phyloP scores from a whole-genome alignment of 2,329 filamentous ascomycete genomes.

The Fusarium sp. region DNA sequence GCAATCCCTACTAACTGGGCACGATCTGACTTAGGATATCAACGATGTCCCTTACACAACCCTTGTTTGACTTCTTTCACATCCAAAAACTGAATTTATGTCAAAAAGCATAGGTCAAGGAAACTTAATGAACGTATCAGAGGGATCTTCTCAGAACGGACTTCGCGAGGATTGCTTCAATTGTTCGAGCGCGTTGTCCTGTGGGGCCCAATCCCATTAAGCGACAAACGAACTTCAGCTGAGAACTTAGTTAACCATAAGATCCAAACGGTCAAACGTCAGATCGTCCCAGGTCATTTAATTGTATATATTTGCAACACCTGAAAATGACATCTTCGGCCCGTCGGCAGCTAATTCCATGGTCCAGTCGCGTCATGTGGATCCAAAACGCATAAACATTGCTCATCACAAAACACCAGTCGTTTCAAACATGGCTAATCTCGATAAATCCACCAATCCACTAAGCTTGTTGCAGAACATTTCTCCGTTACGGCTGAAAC shows the following conservation, averaged over 20 bases:
- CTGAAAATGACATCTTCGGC: not conserved
- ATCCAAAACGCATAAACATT: not conserved
- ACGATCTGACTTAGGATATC: too few relatives aligned
- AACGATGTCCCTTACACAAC: too few relatives aligned
- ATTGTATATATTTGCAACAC: not conserved
- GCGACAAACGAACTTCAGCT: not conserved
- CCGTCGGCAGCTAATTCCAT: not conserved
- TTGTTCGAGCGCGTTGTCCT: accelerated
- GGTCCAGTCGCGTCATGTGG: not conserved
- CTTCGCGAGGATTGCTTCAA: not conserved
- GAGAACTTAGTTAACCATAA: not conserved
- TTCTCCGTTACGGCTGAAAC: slow-evolving; percentile 6
- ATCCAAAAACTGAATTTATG: too few relatives aligned
- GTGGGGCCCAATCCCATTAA: not conserved
- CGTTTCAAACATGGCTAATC: not conserved
- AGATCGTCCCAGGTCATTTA: not conserved
- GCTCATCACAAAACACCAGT: not conserved
- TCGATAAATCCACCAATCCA: slow-evolving; percentile 16
- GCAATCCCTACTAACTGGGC: too few relatives aligned
- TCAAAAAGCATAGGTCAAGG: too few relatives aligned
- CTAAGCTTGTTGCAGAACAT: accelerated
- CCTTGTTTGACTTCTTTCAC: too few relatives aligned
- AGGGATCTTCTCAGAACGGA: not conserved
- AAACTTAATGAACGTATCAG: not conserved
- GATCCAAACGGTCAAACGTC: not conserved